Evolutionary conservation across 164 flowering plant genomes (phyloP).

Genomic region (Saururus chinensis): DNA sequence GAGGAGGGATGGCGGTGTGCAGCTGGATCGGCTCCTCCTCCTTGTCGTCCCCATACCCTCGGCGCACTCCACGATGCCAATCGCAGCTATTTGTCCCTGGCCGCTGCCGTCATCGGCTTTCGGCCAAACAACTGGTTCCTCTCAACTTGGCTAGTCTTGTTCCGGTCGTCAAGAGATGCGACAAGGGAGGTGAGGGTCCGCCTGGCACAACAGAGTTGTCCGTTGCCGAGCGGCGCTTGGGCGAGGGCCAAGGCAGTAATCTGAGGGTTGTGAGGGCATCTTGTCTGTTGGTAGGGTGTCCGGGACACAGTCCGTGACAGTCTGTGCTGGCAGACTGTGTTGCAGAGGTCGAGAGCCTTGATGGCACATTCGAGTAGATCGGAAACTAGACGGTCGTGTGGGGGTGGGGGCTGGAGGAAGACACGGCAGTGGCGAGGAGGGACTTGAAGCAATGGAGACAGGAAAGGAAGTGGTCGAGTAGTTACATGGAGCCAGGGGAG

Average conservation of each 20-base stretch:
- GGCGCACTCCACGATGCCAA: slow-evolving; percentile 42
- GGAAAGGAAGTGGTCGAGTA: slow-evolving; percentile 24
- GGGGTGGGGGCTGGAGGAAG: too few species aligned
- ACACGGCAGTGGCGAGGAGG: background rate
- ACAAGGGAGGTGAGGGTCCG: slow-evolving; percentile 23
- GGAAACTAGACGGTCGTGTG: slow-evolving; percentile 7
- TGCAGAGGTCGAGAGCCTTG: slow-evolving; percentile 62
- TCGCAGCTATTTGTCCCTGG: slow-evolving; percentile 24
- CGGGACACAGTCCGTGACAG: too few species aligned
- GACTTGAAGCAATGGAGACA: slow-evolving; percentile 39
- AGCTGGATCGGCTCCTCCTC: too few species aligned
- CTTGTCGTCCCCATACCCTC: slow-evolving; percentile 53
- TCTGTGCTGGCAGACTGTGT: slow-evolving; percentile 49
- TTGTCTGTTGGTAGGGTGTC: too few species aligned
- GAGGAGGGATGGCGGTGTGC: too few species aligned
- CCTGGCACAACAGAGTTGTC: slow-evolving; percentile 43
- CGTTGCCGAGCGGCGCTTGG: slow-evolving; percentile 25
- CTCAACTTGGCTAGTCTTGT: background rate
- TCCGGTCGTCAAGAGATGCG: background rate
- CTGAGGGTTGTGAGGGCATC: slow-evolving; percentile 31
- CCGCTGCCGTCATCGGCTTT: background rate
- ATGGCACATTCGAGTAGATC: slow-evolving; percentile 43
- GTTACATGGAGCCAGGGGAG: slow-evolving; percentile 38
- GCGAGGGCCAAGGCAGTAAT: slow-evolving; percentile 34
- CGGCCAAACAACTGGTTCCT: slow-evolving; percentile 4